Evolutionary conservation across 345 rosid genomes (phyloP).

Genomic region (Crucihimalaya himalaica): DNA sequence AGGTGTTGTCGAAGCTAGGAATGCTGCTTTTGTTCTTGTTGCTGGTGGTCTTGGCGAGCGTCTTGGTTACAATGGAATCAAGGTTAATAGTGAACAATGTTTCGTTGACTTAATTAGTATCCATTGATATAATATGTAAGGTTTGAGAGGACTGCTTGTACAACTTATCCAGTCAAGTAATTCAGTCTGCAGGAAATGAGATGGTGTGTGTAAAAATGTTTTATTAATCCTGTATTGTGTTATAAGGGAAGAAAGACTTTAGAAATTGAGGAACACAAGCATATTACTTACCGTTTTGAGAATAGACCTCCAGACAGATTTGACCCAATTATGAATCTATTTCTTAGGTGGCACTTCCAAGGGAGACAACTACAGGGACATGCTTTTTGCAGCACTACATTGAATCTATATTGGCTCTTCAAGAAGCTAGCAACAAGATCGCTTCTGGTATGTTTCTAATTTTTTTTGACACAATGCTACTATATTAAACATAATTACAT

Average conservation of each 20-base stretch:
- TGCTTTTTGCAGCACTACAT: constrained; percentile 86
- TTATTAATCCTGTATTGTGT: background rate
- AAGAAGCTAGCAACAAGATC: constrained; percentile 67
- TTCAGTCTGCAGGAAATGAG: background rate
- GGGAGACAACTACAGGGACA: constrained; percentile 82
- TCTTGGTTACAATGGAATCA: constrained; percentile 96
- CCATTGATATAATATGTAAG: background rate
- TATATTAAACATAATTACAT: background rate
- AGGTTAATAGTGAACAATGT: constrained; percentile 47
- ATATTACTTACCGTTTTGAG: background rate
- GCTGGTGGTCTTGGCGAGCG: constrained; percentile 99
- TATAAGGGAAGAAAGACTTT: background rate
- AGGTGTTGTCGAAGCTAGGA: constrained; percentile 78
- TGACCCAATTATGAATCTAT: constrained; percentile 12
- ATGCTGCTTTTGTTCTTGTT: constrained; percentile 92
- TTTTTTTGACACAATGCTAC: constrained; percentile 8
- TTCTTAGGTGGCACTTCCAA: constrained; percentile 88
- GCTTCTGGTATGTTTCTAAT: constrained; percentile 57
- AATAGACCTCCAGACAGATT: background rate
- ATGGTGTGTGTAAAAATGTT: background rate
- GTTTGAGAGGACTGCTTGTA: background rate
- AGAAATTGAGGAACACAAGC: background rate
- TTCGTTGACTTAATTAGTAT: background rate
- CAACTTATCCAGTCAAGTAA: background rate
- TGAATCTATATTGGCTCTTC: constrained; percentile 84